Evolutionary conservation across 495 filamentous ascomycete species (phyloP).

Genomic region (Aspergillus avenaceus): DNA sequence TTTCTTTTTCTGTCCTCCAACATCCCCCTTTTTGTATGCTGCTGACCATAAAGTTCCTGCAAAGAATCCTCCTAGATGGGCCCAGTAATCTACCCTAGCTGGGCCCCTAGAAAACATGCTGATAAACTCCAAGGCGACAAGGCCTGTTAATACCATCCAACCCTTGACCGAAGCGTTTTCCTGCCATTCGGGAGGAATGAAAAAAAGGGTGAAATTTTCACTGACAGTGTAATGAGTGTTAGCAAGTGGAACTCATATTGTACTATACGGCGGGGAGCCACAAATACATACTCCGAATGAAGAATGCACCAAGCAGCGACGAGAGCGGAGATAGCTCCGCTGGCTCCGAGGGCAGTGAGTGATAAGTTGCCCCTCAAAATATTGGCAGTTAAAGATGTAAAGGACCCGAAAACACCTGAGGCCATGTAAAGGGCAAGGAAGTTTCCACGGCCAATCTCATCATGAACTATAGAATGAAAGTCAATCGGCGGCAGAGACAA

Average conservation of each 20-base stretch:
- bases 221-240: conserved; percentile 18
- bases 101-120: conserved; percentile 28
- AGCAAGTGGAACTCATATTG: background rate
- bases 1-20: conserved; percentile 15
- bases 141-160: conserved; percentile 30
- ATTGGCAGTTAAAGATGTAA: conserved; percentile 54
- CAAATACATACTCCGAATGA: conserved; percentile 43
- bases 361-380: conserved; percentile 50
- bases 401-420: conserved; percentile 61
- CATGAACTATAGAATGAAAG: conserved; percentile 54
- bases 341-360: conserved; percentile 64
- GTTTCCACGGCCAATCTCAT: conserved; percentile 79
- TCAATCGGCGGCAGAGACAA: background rate
- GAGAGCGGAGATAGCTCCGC: conserved; percentile 66
- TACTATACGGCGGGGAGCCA: background rate
- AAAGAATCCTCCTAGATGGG: conserved; percentile 68
- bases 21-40: conserved; percentile 16
- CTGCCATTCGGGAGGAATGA: conserved; percentile 37
- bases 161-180: conserved; percentile 30
- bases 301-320: conserved; percentile 65
- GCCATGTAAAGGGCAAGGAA: conserved; percentile 77
- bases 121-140: conserved; percentile 38
- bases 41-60: conserved; percentile 42
- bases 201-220: conserved; percentile 38
- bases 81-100: conserved; percentile 55